These are phyloP conservation scores for Firmiana major DNA, from an alignment of 345 rosid genomes.

Conservation along the genomic window DNA sequence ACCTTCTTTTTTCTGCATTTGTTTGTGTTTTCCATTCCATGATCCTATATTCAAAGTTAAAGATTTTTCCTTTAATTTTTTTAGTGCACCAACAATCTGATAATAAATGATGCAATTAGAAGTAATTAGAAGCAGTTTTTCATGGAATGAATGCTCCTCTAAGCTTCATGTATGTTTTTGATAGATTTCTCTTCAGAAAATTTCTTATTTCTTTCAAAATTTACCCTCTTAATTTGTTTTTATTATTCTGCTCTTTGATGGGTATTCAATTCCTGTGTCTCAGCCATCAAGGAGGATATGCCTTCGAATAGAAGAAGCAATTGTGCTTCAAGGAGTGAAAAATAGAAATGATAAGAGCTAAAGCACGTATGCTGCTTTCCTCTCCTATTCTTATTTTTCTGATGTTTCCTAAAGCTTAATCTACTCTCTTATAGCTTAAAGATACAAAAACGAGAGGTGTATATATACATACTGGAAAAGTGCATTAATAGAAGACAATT, in stretches of 20 bases:
- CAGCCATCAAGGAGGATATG: slow-evolving; percentile 78
- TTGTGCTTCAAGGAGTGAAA: slow-evolving; percentile 80
- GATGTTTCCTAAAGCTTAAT: no score
- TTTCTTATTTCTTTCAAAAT: not conserved
- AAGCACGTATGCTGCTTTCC: slow-evolving; percentile 50
- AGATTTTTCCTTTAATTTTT: no score
- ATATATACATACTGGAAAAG: no score
- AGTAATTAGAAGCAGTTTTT: no score
- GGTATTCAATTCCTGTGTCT: not conserved
- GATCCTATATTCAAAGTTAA: not conserved
- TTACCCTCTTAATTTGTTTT: not conserved
- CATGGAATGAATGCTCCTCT: slow-evolving; percentile 64
- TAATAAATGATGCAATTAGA: no score
- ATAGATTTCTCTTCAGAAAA: not conserved
- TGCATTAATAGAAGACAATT: no score
- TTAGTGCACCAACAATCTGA: no score
- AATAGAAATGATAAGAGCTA: slow-evolving; percentile 74
- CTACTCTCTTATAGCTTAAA: no score
- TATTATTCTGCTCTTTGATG: not conserved
- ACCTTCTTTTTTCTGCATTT: not conserved
- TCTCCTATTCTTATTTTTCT: no score
- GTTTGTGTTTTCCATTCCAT: not conserved
- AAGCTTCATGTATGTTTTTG: slow-evolving; percentile 57
- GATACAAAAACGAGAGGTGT: no score
- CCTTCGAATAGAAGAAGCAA: slow-evolving; percentile 98